phyloP scores from a whole-genome alignment of 2,329 filamentous ascomycete species.

The Cladorrhinum sp. region DNA sequence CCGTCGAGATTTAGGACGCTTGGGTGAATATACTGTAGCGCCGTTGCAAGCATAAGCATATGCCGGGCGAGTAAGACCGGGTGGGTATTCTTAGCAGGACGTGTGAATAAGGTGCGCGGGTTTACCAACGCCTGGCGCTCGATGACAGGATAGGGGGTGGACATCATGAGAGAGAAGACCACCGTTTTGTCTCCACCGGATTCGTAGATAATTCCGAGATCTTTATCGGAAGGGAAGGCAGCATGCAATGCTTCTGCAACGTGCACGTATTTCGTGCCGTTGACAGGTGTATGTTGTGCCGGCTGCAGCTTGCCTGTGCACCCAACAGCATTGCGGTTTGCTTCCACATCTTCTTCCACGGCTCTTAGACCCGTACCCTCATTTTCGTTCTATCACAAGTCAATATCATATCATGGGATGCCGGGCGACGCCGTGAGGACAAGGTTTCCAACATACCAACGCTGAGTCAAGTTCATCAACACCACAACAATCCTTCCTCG shows the following conservation, averaged over 20 bases:
- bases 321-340: no score
- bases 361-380: no score
- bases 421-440: no score
- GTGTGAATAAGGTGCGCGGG: not conserved
- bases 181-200: not conserved
- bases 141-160: not conserved
- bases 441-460: no score
- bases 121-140: not conserved
- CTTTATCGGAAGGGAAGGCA: conserved; percentile 9
- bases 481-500: no score
- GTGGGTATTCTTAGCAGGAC: conserved; percentile 24
- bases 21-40: conserved; percentile 27
- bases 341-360: no score
- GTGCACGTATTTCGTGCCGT: not conserved
- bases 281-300: no score
- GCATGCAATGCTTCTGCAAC: conserved; percentile 1
- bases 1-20: conserved; percentile 10
- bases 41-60: conserved; percentile 33
- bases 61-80: conserved; percentile 34
- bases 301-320: no score
- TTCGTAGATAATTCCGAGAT: conserved; percentile 4
- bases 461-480: no score
- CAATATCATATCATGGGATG: no score
- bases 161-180: not conserved
- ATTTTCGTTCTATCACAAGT: no score